Percentiles rank a stretch among this genome's conserved stretches.
These are phyloP conservation scores for Cucurbita argyrosperma DNA, from an alignment of 306 rosid species.

Conservation along the genomic window DNA sequence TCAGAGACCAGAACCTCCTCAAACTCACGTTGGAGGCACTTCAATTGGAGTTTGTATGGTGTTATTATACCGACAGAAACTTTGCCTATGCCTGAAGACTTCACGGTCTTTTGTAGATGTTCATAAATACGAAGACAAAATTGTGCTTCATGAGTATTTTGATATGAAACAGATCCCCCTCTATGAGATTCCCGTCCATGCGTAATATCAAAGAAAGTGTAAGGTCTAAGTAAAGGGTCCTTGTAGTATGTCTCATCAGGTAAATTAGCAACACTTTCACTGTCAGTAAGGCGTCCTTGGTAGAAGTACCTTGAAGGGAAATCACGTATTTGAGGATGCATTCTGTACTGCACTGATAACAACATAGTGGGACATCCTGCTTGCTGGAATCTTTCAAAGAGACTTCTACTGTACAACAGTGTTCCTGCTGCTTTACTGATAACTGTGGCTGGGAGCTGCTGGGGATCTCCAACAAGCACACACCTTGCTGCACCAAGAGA, in stretches of 20 bases:
- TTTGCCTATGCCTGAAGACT: constrained; percentile 50
- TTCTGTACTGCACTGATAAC: constrained; percentile 89
- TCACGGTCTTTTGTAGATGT: constrained; percentile 58
- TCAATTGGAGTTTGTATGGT: constrained; percentile 91
- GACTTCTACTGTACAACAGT: constrained; percentile 88
- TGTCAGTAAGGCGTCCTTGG: constrained; percentile 89
- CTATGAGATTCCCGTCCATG: constrained; percentile 95
- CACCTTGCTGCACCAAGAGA: constrained; percentile 96
- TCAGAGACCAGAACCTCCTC: constrained; percentile 78
- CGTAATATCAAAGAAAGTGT: constrained; percentile 71
- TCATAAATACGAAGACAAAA: constrained; percentile 82
- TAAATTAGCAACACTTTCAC: constrained; percentile 66
- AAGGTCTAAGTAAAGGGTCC: constrained; percentile 80
- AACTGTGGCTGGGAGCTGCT: constrained; percentile 98
- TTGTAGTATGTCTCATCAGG: constrained; percentile 74
- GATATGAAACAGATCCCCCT: constrained; percentile 94
- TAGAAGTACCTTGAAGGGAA: constrained; percentile 93
- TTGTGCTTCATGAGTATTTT: constrained; percentile 83
- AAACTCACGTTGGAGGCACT: constrained; percentile 90
- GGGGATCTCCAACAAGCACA: constrained; percentile 99
- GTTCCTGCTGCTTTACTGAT: constrained; percentile 99
- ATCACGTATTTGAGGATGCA: constrained; percentile 96
- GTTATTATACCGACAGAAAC: constrained; percentile 86
- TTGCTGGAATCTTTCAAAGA: constrained; percentile 91
- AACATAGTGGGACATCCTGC: constrained; percentile 94